phyloP scores from a whole-genome alignment of 768 basidiomycete species.

The Collybia nuda region DNA sequence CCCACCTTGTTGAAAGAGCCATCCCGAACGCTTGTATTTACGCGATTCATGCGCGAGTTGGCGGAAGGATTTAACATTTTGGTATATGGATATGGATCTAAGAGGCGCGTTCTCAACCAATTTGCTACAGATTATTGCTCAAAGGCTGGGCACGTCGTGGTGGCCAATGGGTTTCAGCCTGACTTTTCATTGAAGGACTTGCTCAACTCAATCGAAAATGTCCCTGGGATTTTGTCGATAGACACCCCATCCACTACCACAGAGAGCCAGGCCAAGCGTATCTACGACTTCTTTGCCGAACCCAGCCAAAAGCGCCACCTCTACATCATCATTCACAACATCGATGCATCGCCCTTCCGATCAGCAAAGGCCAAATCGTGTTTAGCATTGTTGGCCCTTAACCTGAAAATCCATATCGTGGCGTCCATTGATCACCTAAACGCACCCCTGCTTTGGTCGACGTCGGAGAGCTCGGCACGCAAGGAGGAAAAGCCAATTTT shows the following conservation, averaged over 20 bases:
- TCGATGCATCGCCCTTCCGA: constrained; percentile 77
- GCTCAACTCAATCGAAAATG: constrained; percentile 54
- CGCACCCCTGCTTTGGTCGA: constrained; percentile 80
- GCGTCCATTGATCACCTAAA: constrained; percentile 89
- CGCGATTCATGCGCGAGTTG: constrained; percentile 70
- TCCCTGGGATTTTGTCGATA: constrained; percentile 40
- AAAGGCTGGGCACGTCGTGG: constrained; percentile 66
- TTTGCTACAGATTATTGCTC: constrained; percentile 63
- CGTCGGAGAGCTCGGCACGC: constrained; percentile 59
- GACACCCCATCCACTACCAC: constrained; percentile 36
- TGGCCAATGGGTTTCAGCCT: constrained; percentile 79
- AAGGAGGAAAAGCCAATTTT: constrained; percentile 33
- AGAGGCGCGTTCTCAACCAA: constrained; percentile 70
- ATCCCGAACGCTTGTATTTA: constrained; percentile 42
- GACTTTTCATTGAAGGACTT: constrained; percentile 68
- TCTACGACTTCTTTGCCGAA: constrained; percentile 61
- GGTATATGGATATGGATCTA: constrained; percentile 90
- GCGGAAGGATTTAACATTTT: constrained; percentile 84
- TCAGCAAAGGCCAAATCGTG: constrained; percentile 59
- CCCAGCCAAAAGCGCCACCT: constrained; percentile 33
- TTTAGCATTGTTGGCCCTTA: constrained; percentile 71
- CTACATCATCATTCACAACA: constrained; percentile 85
- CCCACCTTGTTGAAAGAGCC: constrained; percentile 31
- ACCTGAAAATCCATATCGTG: constrained; percentile 75
- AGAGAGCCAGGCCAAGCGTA: constrained; percentile 64